Conservation (phyloP, 495 filamentous ascomycete genomes). For the Chaetomium tenue region DNA sequence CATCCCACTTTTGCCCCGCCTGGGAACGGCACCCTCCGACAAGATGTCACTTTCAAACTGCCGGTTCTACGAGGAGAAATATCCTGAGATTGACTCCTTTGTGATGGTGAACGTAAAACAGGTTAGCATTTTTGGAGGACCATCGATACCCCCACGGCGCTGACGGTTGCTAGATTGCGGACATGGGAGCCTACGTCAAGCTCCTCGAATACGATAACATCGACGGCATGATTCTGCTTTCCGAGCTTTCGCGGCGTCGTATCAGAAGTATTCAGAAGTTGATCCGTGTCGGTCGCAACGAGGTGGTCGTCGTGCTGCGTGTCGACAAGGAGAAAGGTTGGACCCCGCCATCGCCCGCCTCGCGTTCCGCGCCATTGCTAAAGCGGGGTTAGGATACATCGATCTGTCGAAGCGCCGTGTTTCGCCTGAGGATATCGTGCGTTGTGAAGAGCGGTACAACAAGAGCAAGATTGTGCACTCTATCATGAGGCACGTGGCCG, state of each 20-base stretch:
- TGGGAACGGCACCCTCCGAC: conserved; percentile 34
- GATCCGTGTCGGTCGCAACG: conserved; percentile 94
- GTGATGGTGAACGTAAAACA: conserved; percentile 99
- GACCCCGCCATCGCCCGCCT: background rate
- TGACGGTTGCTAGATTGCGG: conserved; percentile 69
- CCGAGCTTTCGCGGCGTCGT: conserved; percentile 91
- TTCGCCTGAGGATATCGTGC: conserved; percentile 93
- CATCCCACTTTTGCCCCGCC: conserved; percentile 26
- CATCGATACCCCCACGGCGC: conserved; percentile 11
- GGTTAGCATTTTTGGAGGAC: conserved; percentile 49
- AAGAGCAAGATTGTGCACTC: conserved; percentile 99
- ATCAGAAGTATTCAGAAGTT: conserved; percentile 98
- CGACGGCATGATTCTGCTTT: conserved; percentile 98
- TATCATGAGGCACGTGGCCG: conserved; percentile 95
- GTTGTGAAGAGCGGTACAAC: conserved; percentile 98
- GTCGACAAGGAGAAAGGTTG: conserved; percentile 96
- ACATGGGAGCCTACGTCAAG: conserved; percentile 99
- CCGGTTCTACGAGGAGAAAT: conserved; percentile 90
- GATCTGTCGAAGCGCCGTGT: conserved; percentile 98
- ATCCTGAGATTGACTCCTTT: conserved; percentile 97
- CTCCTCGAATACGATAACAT: conserved; percentile 99
- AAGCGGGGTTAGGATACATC: conserved; percentile 66
- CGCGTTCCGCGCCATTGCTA: conserved; percentile 34
- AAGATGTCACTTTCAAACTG: conserved; percentile 97
- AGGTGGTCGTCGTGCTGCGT: conserved; percentile 95